Evolutionary conservation across 139 green algal species (phyloP).

Genomic region (Micromonas commoda): DNA sequence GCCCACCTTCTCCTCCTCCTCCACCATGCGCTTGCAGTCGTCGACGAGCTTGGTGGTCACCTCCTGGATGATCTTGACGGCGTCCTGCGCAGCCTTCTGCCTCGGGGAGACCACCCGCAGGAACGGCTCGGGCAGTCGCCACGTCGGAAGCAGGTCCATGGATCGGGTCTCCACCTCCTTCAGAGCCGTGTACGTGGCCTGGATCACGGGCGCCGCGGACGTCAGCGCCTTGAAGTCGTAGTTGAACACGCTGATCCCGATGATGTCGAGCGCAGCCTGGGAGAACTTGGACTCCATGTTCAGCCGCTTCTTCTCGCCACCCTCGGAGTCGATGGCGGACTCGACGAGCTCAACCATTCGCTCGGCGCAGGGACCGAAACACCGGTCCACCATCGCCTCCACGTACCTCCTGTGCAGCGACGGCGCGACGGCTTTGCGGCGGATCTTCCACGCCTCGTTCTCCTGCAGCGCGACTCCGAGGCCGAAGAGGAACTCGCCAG

Average conservation of each 20-base stretch:
- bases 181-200: slow-evolving; percentile 94
- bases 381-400: slow-evolving; percentile 75
- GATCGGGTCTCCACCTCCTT: slow-evolving; percentile 96
- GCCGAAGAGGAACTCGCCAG: slow-evolving; percentile 91
- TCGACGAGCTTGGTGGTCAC: slow-evolving; percentile 85
- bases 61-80: slow-evolving; percentile 82
- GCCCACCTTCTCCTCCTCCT: slow-evolving; percentile 65
- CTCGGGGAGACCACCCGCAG: slow-evolving; percentile 37
- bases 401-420: slow-evolving; percentile 89
- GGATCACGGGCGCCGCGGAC: slow-evolving; percentile 38
- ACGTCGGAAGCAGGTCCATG: slow-evolving; percentile 49
- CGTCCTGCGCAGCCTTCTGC: slow-evolving; percentile 56
- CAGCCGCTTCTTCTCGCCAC: slow-evolving; percentile 44
- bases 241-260: slow-evolving; percentile 97
- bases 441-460: slow-evolving; percentile 62
- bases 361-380: slow-evolving; percentile 25
- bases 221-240: slow-evolving; percentile 78
- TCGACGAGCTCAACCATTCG: slow-evolving; percentile 49
- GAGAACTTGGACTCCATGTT: slow-evolving; percentile 94
- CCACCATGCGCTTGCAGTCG: slow-evolving; percentile 84
- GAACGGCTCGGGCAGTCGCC: slow-evolving; percentile 23
- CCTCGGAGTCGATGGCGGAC: slow-evolving; percentile 50
- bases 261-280: slow-evolving; percentile 81
- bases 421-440: slow-evolving; percentile 78
- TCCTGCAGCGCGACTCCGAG: slow-evolving; percentile 87